Percentiles rank a stretch among this genome's conserved stretches.
Evolutionary conservation across 1,139 yeast genomes (phyloP).

Genomic region (Candida sojae): DNA sequence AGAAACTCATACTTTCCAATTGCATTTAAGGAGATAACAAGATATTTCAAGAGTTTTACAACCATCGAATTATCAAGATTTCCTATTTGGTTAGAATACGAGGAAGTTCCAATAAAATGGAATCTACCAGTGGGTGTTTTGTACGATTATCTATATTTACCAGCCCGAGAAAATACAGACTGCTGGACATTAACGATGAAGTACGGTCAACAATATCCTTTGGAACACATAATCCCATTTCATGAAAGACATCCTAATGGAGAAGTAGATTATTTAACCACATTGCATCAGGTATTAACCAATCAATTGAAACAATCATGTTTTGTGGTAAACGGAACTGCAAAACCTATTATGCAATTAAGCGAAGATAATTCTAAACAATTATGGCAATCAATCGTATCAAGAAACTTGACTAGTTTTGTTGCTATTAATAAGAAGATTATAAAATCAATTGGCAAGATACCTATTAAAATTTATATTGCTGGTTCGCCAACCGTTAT

Average conservation of each 20-base stretch:
- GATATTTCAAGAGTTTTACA: constrained; percentile 42
- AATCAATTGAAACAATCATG: constrained; percentile 82
- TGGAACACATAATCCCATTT: constrained; percentile 53
- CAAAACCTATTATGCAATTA: constrained; percentile 74
- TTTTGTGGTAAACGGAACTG: constrained; percentile 68
- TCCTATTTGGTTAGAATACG: constrained; percentile 68
- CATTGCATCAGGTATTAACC: constrained; percentile 57
- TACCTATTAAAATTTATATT: constrained; percentile 65
- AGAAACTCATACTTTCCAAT: constrained; percentile 64
- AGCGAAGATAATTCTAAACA: constrained; percentile 58
- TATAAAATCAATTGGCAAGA: constrained; percentile 31
- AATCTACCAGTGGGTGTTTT: constrained; percentile 75
- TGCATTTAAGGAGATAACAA: constrained; percentile 40
- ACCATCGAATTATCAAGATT: constrained; percentile 12
- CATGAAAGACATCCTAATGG: constrained; percentile 6
- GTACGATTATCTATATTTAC: constrained; percentile 51
- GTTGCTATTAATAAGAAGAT: constrained; percentile 28
- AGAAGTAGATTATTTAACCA: constrained; percentile 23
- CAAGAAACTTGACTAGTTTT: constrained; percentile 30
- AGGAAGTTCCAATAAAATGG: constrained; percentile 71
- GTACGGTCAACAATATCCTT: constrained; percentile 44
- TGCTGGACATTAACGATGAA: constrained; percentile 55
- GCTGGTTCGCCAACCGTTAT: constrained; percentile 47
- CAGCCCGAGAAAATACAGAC: constrained; percentile 9
- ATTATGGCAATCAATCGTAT: constrained; percentile 56